Percentiles rank a stretch among this genome's conserved stretches.
Conservation (phyloP, 768 basidiomycete species). For the Kwoniella sp. region DNA sequence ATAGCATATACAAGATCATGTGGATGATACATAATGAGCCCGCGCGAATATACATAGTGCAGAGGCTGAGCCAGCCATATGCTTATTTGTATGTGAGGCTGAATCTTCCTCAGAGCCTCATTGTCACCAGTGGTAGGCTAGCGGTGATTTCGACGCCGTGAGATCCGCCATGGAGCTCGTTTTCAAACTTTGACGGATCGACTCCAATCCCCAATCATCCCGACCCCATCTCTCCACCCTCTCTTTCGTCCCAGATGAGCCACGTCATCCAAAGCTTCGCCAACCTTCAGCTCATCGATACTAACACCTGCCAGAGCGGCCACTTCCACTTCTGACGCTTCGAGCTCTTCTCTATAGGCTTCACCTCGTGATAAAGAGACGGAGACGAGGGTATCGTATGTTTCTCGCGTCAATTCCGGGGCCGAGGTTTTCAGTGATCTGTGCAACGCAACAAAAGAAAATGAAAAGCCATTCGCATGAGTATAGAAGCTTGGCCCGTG, state of each 20-base stretch:
- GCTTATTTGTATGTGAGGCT: no score
- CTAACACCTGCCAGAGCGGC: slow-evolving; percentile 32
- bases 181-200: slow-evolving; percentile 4
- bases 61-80: no score
- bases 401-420: slow-evolving; percentile 75
- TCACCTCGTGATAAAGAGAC: slow-evolving; percentile 27
- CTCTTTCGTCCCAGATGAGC: slow-evolving; percentile 24
- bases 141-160: no score
- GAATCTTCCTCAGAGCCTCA: background rate
- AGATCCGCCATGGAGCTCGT: no score
- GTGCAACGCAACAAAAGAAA: background rate
- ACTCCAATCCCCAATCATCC: slow-evolving; percentile 37
- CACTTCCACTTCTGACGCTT: slow-evolving; percentile 26
- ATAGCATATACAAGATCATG: no score
- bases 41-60: no score
- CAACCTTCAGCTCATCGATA: slow-evolving; percentile 42
- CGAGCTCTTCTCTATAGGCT: slow-evolving; percentile 57
- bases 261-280: slow-evolving; percentile 30
- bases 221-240: slow-evolving; percentile 37
- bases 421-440: slow-evolving; percentile 87
- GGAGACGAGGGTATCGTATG: slow-evolving; percentile 69
- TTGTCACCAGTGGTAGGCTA: no score
- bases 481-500: no score
- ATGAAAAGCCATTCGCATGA: no score
- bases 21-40: no score